Evolutionary conservation across 2,329 filamentous ascomycete genomes (phyloP).

Genomic region (Phaeoacremonium minimum): DNA sequence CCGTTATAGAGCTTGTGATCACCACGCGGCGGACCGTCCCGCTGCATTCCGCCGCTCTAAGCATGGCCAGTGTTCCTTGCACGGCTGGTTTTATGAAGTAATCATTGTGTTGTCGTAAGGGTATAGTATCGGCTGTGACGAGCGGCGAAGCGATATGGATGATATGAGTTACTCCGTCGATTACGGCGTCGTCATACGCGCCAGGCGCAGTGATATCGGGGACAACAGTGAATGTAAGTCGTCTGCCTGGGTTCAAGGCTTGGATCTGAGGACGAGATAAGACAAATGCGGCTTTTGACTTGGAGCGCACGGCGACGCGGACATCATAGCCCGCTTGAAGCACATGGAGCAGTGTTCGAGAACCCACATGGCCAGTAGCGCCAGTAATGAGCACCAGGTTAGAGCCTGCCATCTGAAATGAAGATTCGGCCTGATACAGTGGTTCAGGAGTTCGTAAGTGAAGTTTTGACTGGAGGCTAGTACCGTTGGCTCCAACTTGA

Average conservation of each 20-base stretch:
- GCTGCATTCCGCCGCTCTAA: slow-evolving; percentile 8
- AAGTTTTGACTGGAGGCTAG: too few relatives aligned
- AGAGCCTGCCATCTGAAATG: too few relatives aligned
- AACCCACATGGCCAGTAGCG: slow-evolving; percentile 15
- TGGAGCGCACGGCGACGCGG: slow-evolving; percentile 10
- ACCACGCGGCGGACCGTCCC: slow-evolving; percentile 10
- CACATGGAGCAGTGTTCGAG: slow-evolving; percentile 8
- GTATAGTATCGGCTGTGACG: slow-evolving; percentile 7
- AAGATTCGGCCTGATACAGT: background rate
- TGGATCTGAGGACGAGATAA: slow-evolving; percentile 6
- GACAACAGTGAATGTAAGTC: slow-evolving; percentile 7
- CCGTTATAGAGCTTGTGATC: slow-evolving; percentile 23
- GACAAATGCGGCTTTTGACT: slow-evolving; percentile 6
- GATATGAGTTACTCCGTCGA: slow-evolving; percentile 9
- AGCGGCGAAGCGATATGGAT: slow-evolving; percentile 12
- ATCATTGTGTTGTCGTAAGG: slow-evolving; percentile 3
- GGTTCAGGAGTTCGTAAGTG: background rate
- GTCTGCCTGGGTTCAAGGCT: slow-evolving; percentile 1
- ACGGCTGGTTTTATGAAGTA: slow-evolving; percentile 12
- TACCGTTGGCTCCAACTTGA: too few relatives aligned
- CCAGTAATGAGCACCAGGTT: slow-evolving; percentile 11
- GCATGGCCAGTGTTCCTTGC: slow-evolving; percentile 10
- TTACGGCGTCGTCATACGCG: slow-evolving; percentile 10
- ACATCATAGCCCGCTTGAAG: slow-evolving; percentile 9
- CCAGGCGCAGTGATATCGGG: slow-evolving; percentile 10